Evolutionary conservation across 345 rosid species (phyloP).

Genomic region (Citrus glauca): DNA sequence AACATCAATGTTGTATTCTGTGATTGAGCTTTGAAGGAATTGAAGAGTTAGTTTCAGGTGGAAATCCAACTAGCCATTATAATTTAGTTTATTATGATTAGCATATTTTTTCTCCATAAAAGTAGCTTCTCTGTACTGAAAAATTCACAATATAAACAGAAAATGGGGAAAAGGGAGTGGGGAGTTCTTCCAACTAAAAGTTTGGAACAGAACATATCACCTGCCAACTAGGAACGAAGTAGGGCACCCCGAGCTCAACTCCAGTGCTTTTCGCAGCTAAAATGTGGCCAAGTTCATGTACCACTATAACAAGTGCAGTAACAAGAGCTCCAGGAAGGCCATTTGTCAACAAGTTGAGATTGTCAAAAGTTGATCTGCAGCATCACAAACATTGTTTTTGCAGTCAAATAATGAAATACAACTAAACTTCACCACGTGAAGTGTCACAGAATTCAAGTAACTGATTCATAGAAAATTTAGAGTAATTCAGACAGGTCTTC

Average conservation of each 20-base stretch:
- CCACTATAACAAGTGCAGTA: slow-evolving; percentile 70
- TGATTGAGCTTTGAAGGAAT: neutral
- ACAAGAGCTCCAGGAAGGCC: slow-evolving; percentile 92
- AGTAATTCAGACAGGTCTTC: neutral
- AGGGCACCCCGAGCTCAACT: slow-evolving; percentile 83
- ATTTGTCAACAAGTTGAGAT: slow-evolving; percentile 56
- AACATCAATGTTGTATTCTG: neutral
- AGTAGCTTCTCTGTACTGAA: neutral
- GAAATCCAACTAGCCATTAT: no score
- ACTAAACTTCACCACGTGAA: neutral
- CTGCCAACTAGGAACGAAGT: slow-evolving; percentile 98
- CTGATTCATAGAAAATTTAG: neutral
- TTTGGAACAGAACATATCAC: slow-evolving; percentile 32
- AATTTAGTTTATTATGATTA: no score
- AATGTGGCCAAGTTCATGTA: slow-evolving; percentile 78
- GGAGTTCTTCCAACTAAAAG: neutral
- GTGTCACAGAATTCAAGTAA: neutral
- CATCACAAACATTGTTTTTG: slow-evolving; percentile 12
- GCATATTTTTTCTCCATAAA: no score
- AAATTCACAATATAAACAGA: neutral
- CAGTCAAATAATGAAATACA: neutral
- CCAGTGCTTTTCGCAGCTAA: slow-evolving; percentile 59
- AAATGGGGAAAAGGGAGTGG: neutral
- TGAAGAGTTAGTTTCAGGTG: neutral
- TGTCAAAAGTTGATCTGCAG: slow-evolving; percentile 76